Evolutionary conservation across 768 basidiomycete genomes (phyloP).

Genomic region (Tricholoma saponaceum): DNA sequence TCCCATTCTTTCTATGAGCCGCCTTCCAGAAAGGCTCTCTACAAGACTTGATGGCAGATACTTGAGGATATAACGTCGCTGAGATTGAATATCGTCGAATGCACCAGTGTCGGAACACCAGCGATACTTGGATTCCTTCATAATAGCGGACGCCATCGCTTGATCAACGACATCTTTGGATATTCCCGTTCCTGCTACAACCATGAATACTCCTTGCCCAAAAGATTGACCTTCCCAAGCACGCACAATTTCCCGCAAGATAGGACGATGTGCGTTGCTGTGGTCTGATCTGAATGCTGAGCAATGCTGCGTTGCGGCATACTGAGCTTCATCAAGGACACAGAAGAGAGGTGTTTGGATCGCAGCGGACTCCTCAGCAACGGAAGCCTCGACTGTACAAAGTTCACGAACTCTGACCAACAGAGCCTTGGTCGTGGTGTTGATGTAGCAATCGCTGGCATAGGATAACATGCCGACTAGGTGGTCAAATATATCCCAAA

Average conservation of each 20-base stretch:
- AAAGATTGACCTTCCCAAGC: conserved; percentile 35
- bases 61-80: conserved; percentile 31
- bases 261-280: conserved; percentile 30
- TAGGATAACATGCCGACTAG: conserved; percentile 29
- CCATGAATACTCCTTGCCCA: conserved; percentile 39
- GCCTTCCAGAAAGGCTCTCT: conserved; percentile 21
- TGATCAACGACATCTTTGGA: conserved; percentile 41
- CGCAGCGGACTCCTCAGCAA: neutral
- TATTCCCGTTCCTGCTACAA: conserved; percentile 42
- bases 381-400: conserved; percentile 11
- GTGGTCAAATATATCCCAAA: conserved; percentile 39
- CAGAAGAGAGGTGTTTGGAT: conserved; percentile 36
- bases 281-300: conserved; percentile 35
- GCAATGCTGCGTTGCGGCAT: conserved; percentile 35
- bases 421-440: conserved; percentile 26
- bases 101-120: conserved; percentile 44
- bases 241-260: conserved; percentile 38
- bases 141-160: conserved; percentile 41
- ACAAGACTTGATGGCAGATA: conserved; percentile 32
- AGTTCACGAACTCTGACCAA: conserved; percentile 27
- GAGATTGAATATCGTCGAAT: conserved; percentile 30
- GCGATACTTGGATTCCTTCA: conserved; percentile 42
- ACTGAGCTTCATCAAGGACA: conserved; percentile 43
- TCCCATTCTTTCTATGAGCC: conserved; percentile 35
- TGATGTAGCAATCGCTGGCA: conserved; percentile 33